Percentiles rank a stretch among this genome's conserved stretches.
phyloP scores from a whole-genome alignment of 139 green algal species.

The Protoeuglena noctilucae region DNA sequence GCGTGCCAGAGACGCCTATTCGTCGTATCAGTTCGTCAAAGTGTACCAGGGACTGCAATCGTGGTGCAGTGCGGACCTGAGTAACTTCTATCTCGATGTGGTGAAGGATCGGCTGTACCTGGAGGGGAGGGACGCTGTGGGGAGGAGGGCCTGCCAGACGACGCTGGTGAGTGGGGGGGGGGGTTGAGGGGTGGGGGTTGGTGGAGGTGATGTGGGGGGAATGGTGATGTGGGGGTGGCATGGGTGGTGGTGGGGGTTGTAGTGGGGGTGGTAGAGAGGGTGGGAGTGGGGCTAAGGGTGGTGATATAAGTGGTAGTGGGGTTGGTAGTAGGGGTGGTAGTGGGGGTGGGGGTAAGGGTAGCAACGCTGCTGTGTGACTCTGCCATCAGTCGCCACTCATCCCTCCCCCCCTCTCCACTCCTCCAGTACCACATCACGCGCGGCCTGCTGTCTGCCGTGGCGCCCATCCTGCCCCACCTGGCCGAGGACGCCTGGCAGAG shows the following conservation, averaged over 20 bases:
- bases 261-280: no score
- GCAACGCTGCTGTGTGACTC: neutral
- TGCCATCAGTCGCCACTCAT: neutral
- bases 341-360: no score
- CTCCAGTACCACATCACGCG: neutral
- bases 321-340: no score
- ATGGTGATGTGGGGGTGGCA: no score
- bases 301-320: no score
- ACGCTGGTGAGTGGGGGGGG: no score
- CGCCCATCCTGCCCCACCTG: slow-evolving; percentile 83
- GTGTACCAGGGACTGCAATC: slow-evolving; percentile 57
- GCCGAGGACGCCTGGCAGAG: slow-evolving; percentile 87
- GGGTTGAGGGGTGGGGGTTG: no score
- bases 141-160: slow-evolving; percentile 1
- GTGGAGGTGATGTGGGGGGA: no score
- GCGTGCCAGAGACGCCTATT: slow-evolving; percentile 55
- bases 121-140: slow-evolving; percentile 12
- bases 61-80: slow-evolving; percentile 76
- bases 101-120: slow-evolving; percentile 91
- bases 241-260: no score
- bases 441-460: slow-evolving; percentile 40
- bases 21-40: slow-evolving; percentile 41
- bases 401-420: neutral
- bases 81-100: slow-evolving; percentile 92
- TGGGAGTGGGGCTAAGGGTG: no score